Base-by-base conservation (phyloP, 345 rosid genomes). In the Bruguiera parviflora region DNA sequence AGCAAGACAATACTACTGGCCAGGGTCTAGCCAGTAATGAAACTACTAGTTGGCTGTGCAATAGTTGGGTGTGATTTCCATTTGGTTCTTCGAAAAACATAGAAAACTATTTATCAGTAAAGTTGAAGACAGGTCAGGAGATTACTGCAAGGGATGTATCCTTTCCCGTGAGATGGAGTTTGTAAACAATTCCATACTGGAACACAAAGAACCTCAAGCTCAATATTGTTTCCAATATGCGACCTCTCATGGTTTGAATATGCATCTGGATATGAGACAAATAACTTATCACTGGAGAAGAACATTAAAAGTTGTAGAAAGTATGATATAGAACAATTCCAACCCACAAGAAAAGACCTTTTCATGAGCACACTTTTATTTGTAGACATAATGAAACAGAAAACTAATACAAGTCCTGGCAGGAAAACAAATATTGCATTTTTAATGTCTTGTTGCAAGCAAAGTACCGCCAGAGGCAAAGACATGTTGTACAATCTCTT, bases 151-250 rank as follows among this genome's bases (percentile, higher is more conserved):
- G 76, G 70, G 98, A 95, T 56, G 91, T 92, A 68, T 71, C 60
- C 24, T 70, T 76, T 78, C 78, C 90, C 8, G 98, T 90, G 70
- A 92, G 86, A 69, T 86, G 67, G 67, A 95, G 94, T 79, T 95
- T 95, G 91, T 95, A 95, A 57, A 95, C 96, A 53, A 95, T 77
- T 68, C 99, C 99, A 75, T 95, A 95, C 79, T 95, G 99, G 77
- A 95, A 92, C 69, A 95, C 18, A 43, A 95, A 29, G 88, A 95
- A 95, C 77, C 98, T 90, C 75, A 87, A 75, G 80, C 86, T 95
- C 74, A 95, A 83, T 68, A 95, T 84, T 37, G 98, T 90, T 79
- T 95, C 99, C 83, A 95, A 73, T 61, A 92, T 78, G 69, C 97
- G 92, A 64, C 99, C 99, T 83, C 99, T 86, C 72, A 83, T 63